These are phyloP conservation scores for Hondaea fermentalgiana DNA, from an alignment of 108 stramenopile genomes.

Conservation along the genomic window DNA sequence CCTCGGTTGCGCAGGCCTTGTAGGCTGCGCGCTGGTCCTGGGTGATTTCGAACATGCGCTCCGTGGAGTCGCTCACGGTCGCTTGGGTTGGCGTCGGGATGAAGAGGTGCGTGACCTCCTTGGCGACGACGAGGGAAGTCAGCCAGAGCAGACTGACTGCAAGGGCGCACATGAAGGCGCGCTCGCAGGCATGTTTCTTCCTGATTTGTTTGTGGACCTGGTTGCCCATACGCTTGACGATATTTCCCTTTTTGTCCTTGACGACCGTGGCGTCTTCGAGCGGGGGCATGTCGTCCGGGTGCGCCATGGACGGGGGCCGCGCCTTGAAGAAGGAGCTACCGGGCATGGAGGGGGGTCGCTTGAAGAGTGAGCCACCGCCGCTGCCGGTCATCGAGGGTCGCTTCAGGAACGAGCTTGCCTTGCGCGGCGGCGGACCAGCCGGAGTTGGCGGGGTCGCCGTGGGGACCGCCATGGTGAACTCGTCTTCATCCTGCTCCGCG, in stretches of 20 bases:
- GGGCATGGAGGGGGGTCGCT: too few species aligned
- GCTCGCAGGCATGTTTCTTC: slow-evolving; percentile 15
- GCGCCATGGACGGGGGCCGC: neutral
- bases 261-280: too few species aligned
- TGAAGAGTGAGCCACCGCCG: too few species aligned
- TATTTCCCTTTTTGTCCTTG: neutral
- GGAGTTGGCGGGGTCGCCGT: too few species aligned
- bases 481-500: too few species aligned
- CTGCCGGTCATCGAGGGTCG: too few species aligned
- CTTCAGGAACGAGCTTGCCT: too few species aligned
- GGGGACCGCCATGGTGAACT: too few species aligned
- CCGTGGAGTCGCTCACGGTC: neutral
- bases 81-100: neutral
- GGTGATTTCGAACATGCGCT: neutral
- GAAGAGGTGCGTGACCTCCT: neutral
- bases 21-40: neutral
- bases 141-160: neutral
- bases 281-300: neutral
- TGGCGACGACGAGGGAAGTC: neutral
- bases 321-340: neutral
- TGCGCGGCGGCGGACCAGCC: too few species aligned
- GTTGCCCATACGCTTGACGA: neutral
- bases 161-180: slow-evolving; percentile 8
- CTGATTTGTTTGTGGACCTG: neutral
- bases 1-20: neutral